Evolutionary conservation across 2,329 filamentous ascomycete genomes (phyloP), one percentile per base, ranked within the genome.

Genomic region (Penicillium sclerotigenum): DNA sequence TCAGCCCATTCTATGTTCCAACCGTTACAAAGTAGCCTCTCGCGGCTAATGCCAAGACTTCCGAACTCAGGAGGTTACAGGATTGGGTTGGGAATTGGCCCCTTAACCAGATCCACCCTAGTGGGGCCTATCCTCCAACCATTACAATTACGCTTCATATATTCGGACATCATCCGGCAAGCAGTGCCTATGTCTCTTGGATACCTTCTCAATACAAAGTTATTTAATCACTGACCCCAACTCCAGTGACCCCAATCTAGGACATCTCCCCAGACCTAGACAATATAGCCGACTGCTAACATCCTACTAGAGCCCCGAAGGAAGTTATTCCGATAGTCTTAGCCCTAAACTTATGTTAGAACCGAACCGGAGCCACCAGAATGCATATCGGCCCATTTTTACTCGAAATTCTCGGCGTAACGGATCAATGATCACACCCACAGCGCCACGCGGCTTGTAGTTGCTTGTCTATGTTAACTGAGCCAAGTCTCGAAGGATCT

Each of bases 401-500:
- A 16, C 26, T 24, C 13, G 24, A 33, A 28, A 24, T 42, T 38
- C n/a, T 41, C 49, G 46, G 43, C 54, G 45, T 22, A 57, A 45
- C n/a, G 53, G 54, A 47, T 28, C 56, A 58, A 56, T 52, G 29
- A 24, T 18, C 43, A 43, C 20, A 33, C 49, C 18, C 49, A 46
- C 36, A 53, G 29, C 36, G 42, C 49, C 49, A 57, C 54, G n/a
- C 47, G 43, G 41, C 47, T 18, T 46, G 34, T 13, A 36, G 22
- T 37, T 11, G 42, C 36, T 43, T 57, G 18, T 56, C 29, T 51
- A 40, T 51, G 18, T 45, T 34, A 41, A 29, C 10, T 29, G 24
- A 52, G 52, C 58, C 56, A 62, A 62, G 56, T 36, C 52, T 54
- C 42, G 51, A 57, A 57, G 52, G 40, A 58, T 57, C 40, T 48